Percentiles rank a stretch among this genome's conserved stretches.
Conservation (phyloP, 331 rosid genomes). For the Quercus phellos region DNA sequence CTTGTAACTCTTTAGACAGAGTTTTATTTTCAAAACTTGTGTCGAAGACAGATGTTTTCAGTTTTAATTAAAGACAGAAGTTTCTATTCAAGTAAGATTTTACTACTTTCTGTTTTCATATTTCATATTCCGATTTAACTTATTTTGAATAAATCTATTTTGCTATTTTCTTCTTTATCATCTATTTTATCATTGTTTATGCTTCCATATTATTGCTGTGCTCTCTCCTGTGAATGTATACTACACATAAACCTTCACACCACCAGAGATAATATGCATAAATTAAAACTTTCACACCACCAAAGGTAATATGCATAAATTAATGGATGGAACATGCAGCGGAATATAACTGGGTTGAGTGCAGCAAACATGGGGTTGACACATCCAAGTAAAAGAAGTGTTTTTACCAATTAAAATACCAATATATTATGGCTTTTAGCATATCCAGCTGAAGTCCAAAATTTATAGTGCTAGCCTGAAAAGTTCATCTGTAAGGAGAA, state of each 20-base stretch:
- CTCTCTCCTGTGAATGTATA: background rate
- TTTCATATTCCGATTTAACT: no score
- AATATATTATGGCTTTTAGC: background rate
- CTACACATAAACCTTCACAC: background rate
- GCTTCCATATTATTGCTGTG: no score
- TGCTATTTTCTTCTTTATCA: no score
- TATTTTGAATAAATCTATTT: no score
- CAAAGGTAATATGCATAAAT: background rate
- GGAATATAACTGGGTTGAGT: background rate
- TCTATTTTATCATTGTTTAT: no score
- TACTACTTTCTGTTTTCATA: no score
- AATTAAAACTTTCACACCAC: background rate
- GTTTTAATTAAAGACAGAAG: no score
- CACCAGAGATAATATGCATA: background rate
- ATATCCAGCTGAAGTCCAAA: background rate
- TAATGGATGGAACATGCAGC: background rate
- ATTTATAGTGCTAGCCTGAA: constrained; percentile 57
- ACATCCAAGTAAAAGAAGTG: background rate
- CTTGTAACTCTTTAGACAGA: no score
- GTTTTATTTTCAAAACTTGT: no score
- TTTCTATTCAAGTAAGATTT: no score
- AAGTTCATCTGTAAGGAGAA: constrained; percentile 79
- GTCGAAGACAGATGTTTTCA: no score
- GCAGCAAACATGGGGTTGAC: background rate
- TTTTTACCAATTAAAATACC: background rate